Evolutionary conservation across 805 yeast genomes (phyloP), one percentile per base, ranked within the genome.

Genomic region (Wickerhamiella azyma): DNA sequence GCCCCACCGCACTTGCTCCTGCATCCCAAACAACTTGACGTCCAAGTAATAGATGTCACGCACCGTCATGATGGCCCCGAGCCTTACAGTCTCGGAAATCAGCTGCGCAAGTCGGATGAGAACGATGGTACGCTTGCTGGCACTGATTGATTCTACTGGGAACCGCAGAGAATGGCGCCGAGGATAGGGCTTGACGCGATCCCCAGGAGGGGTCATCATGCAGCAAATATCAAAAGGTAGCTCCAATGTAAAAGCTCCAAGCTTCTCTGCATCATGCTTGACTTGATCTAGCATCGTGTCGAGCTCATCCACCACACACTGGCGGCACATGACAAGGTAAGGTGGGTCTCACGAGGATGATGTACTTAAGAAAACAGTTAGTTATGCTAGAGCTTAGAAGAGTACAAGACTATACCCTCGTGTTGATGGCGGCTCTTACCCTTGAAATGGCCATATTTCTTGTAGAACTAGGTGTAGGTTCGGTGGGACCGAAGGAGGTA

Each of bases 1-100:
- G 2, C 65, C 55, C 2, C 55, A 46, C 43, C 71, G 69, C 1
- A 75, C 72, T 3, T 50, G 54, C 0, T 52, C 11, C 54, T 79
- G 85, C 2, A 52, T 55, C 16, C 57, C 50, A 56, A 76, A 80
- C 16, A 78, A 53, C 14, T 60, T 61, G 2, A 76, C 81, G 54
- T 78, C 77, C 42, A 66, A 66, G 57, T 79, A 79, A 60, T 66
- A 79, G 0, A 79, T 48, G 52, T 79, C 84, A 50, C 86, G 61
- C 45, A 67, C 66, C 1, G 83, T 66, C 13, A 53, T 52, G 3
- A 53, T 37, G 26, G 47, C 45, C 9, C 45, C 48, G 0, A 30
- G 37, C 5, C 19, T 14, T 19, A 62, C 42, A 26, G 53, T 55
- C 1, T 41, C 48, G n/a, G 49, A 14, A 9, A 49, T 46, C 9